Percentiles rank a stretch among this genome's conserved stretches.
Conservation (phyloP, 2,329 filamentous ascomycete genomes). For the Phoma sp. region DNA sequence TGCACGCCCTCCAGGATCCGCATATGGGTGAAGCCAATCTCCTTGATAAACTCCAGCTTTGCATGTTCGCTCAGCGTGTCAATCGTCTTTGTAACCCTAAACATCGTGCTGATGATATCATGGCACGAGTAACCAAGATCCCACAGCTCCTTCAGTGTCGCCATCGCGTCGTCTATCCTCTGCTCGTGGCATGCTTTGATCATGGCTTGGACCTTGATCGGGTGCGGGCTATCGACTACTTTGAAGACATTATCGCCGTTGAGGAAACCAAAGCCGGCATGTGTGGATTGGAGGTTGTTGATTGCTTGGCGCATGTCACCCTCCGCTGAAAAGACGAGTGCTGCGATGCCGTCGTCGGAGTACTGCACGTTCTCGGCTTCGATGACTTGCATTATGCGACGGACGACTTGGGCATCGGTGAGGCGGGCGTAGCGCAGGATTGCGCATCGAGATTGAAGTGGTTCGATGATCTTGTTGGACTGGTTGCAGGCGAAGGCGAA, state of each 20-base stretch:
- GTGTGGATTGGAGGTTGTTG: constrained; percentile 95
- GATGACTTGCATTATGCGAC: constrained; percentile 88
- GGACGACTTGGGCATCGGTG: constrained; percentile 91
- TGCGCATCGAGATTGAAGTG: constrained; percentile 94
- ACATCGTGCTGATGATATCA: constrained; percentile 99
- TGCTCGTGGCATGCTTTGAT: constrained; percentile 95
- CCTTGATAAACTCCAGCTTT: constrained; percentile 96
- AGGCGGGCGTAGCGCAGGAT: constrained; percentile 93
- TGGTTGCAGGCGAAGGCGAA: constrained; percentile 99
- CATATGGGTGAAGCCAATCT: constrained; percentile 99
- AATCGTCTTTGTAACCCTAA: constrained; percentile 96
- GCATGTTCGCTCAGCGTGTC: constrained; percentile 90
- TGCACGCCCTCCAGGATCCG: constrained; percentile 98
- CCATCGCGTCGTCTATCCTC: constrained; percentile 86
- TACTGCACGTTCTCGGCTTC: constrained; percentile 90
- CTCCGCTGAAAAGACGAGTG: constrained; percentile 96
- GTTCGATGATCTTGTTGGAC: constrained; percentile 99
- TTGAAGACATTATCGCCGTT: constrained; percentile 97
- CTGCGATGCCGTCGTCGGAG: constrained; percentile 91
- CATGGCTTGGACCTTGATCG: constrained; percentile 98
- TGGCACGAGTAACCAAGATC: constrained; percentile 96
- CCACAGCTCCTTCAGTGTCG: constrained; percentile 90
- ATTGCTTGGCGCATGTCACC: constrained; percentile 99
- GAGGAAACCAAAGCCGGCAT: constrained; percentile 94
- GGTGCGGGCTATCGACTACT: constrained; percentile 95